These are phyloP conservation scores for Skeletonema menzelii DNA, from an alignment of 108 stramenopile genomes.

Conservation along the genomic window DNA sequence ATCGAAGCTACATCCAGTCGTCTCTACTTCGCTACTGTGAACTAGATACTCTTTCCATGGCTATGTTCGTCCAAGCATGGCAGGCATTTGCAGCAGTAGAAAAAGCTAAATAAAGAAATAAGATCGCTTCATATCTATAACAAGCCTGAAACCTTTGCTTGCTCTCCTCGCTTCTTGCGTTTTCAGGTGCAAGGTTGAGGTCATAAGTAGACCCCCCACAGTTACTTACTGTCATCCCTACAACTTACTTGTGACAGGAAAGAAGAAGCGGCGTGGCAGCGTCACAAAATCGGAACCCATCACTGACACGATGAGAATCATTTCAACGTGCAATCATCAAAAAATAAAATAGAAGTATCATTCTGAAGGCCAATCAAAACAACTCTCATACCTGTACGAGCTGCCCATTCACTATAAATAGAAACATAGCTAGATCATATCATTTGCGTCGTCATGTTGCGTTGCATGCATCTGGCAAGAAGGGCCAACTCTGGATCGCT, in stretches of 20 bases:
- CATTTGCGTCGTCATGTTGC: background rate
- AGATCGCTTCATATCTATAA: background rate
- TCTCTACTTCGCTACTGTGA: conserved; percentile 60
- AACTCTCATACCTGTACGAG: background rate
- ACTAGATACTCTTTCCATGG: conserved; percentile 60
- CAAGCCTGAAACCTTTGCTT: too few species aligned
- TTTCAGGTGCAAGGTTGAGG: too few species aligned
- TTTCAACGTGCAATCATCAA: too few species aligned
- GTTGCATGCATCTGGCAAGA: background rate
- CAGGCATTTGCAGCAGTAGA: conserved; percentile 31
- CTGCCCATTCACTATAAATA: background rate
- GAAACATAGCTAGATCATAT: too few species aligned
- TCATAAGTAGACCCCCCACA: too few species aligned
- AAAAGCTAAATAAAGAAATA: background rate
- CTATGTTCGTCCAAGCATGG: conserved; percentile 60
- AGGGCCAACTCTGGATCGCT: background rate
- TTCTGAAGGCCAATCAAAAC: background rate
- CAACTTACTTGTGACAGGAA: too few species aligned
- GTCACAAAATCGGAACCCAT: background rate
- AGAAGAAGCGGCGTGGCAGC: too few species aligned
- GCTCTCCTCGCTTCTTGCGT: too few species aligned
- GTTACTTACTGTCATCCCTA: too few species aligned
- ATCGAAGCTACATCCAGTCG: conserved; percentile 13
- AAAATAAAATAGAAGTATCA: too few species aligned
- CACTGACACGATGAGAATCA: background rate